Conservation (phyloP, 2,329 filamentous ascomycete genomes). For the Graphilbum sp. region DNA sequence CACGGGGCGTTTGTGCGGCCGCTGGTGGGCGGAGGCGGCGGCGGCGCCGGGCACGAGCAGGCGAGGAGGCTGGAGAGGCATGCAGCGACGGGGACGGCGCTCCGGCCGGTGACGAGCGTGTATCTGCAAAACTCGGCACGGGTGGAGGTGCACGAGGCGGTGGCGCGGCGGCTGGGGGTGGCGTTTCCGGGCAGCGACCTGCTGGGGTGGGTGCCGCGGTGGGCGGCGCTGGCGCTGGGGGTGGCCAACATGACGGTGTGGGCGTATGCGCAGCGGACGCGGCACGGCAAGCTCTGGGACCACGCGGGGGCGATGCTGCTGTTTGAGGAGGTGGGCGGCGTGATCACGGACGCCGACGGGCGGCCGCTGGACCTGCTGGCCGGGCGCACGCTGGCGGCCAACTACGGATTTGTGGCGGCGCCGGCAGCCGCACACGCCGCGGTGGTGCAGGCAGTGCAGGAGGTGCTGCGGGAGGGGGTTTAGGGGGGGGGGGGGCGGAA, state of each 20-base stretch:
- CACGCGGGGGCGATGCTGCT: conserved; percentile 43
- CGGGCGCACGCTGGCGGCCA: conserved; percentile 30
- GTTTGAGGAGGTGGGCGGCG: conserved; percentile 39
- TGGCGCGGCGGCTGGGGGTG: conserved; percentile 25
- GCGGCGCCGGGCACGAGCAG: conserved; percentile 14
- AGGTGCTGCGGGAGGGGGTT: conserved; percentile 7
- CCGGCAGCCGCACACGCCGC: conserved; percentile 24
- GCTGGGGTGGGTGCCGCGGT: conserved; percentile 40
- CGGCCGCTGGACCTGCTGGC: conserved; percentile 29
- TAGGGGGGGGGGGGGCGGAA: background rate
- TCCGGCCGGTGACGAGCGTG: conserved; percentile 31
- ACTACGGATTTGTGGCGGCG: conserved; percentile 41
- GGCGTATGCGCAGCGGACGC: conserved; percentile 32
- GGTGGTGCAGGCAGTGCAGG: conserved; percentile 20
- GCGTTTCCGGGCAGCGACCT: conserved; percentile 32
- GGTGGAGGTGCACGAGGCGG: conserved; percentile 26
- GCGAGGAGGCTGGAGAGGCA: conserved; percentile 15
- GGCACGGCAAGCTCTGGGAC: conserved; percentile 41
- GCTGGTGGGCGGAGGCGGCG: conserved; percentile 11
- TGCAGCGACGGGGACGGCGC: too few species aligned
- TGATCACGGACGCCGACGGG: conserved; percentile 37
- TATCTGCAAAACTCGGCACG: conserved; percentile 30
- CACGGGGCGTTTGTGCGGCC: conserved; percentile 31
- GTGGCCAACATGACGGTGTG: conserved; percentile 37
- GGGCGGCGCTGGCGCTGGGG: conserved; percentile 34